Evolutionary conservation across 2,329 filamentous ascomycete species (phyloP).

Genomic region (Alternaria longipes): DNA sequence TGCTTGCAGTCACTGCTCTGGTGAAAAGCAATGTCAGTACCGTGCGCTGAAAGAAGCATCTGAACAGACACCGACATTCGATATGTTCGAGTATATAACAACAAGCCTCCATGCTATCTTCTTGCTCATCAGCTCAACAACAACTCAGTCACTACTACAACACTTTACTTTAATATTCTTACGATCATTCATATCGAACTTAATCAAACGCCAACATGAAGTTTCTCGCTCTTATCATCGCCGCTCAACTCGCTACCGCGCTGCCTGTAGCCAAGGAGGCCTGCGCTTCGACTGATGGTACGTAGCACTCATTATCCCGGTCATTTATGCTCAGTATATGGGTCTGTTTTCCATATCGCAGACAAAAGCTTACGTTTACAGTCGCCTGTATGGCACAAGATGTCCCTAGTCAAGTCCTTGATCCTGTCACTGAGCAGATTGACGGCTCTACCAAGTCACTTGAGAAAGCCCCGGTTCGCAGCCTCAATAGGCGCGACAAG

Average conservation of each 20-base stretch:
- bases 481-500: neutral
- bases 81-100: neutral
- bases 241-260: constrained; percentile 1
- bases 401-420: too few relatives aligned
- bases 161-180: constrained; percentile 6
- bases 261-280: neutral
- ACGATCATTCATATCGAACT: neutral
- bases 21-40: neutral
- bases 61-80: neutral
- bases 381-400: too few relatives aligned
- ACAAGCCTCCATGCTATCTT: neutral
- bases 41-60: constrained; percentile 2
- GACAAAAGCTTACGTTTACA: neutral
- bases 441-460: too few relatives aligned
- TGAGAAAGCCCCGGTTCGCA: too few relatives aligned
- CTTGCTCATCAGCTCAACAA: neutral
- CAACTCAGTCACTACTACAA: constrained; percentile 4
- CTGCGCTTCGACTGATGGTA: too few relatives aligned
- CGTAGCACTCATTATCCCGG: neutral
- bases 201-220: constrained; percentile 2
- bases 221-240: neutral
- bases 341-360: too few relatives aligned
- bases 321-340: too few relatives aligned
- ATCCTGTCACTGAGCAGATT: too few relatives aligned
- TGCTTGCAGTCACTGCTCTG: neutral